A percentile compares a stretch with the other conserved stretches of the same genome.
Evolutionary conservation across 352 stramenopile genomes (phyloP).

Genomic region (Peronosclerospora sorghi): DNA sequence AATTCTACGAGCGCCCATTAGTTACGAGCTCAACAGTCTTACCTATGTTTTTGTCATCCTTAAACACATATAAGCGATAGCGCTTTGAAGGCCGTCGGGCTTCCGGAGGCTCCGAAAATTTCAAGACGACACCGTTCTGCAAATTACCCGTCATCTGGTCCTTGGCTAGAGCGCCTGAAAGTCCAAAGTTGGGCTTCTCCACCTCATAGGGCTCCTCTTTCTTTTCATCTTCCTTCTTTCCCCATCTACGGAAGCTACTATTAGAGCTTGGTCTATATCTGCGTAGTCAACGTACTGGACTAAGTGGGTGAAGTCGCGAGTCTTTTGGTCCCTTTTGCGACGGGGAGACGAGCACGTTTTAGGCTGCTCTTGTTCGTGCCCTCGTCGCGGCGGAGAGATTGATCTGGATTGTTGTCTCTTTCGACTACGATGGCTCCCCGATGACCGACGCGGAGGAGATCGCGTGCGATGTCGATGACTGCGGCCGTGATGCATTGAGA

Average conservation of each 20-base stretch:
- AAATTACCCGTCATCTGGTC: constrained; percentile 92
- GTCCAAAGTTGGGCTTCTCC: constrained; percentile 95
- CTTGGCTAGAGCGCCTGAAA: constrained; percentile 93
- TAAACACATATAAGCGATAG: constrained; percentile 98
- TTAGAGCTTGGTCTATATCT: no score
- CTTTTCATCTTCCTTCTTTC: constrained; percentile 55
- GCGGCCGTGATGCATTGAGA: constrained; percentile 4
- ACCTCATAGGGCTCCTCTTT: constrained; percentile 57
- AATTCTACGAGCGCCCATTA: not conserved
- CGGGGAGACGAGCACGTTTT: constrained; percentile 1
- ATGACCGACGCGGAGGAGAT: constrained; percentile 14
- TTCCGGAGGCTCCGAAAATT: constrained; percentile 95
- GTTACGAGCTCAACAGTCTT: not conserved
- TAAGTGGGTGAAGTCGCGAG: constrained; percentile 41
- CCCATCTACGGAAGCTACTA: constrained; percentile 34
- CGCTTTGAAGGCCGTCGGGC: constrained; percentile 83
- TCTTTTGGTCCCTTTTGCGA: constrained; percentile 30
- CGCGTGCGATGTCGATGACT: constrained; percentile 8
- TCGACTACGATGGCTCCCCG: constrained; percentile 9
- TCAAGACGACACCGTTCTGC: constrained; percentile 95
- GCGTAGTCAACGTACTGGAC: constrained; percentile 27
- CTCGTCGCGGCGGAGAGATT: constrained; percentile 6
- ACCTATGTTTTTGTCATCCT: constrained; percentile 78
- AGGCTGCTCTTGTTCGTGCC: not conserved
- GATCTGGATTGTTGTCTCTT: constrained; percentile 8